Percentiles rank a stretch among this genome's conserved stretches.
Conservation (phyloP, 805 yeast genomes). For the Wickerhamiella spandovensis region DNA sequence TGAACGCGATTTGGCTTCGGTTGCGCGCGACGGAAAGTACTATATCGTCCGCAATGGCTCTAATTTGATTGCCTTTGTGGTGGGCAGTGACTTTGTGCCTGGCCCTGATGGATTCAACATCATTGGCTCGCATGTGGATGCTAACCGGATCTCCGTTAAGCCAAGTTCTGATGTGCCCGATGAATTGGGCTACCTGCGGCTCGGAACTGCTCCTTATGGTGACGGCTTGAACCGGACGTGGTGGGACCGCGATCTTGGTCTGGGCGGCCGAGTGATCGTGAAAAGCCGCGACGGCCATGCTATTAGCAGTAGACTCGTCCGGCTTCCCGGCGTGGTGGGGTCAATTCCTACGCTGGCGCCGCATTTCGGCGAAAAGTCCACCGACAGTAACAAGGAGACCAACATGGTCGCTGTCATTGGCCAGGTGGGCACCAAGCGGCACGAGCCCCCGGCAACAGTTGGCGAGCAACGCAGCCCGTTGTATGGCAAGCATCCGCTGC, state of each 20-base stretch:
- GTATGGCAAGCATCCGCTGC: constrained; percentile 51
- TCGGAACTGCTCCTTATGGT: constrained; percentile 73
- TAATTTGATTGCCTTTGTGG: constrained; percentile 51
- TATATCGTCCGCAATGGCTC: constrained; percentile 60
- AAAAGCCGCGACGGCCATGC: constrained; percentile 31
- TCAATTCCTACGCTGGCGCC: constrained; percentile 72
- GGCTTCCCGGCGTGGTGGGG: constrained; percentile 36
- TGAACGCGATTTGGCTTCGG: constrained; percentile 39
- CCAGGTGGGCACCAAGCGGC: constrained; percentile 32
- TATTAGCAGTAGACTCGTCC: constrained; percentile 20
- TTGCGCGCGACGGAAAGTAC: constrained; percentile 50
- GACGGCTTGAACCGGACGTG: constrained; percentile 50
- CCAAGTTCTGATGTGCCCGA: constrained; percentile 47
- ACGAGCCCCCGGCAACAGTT: constrained; percentile 1
- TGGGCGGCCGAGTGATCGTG: constrained; percentile 61
- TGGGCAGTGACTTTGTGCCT: constrained; percentile 56
- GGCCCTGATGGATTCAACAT: constrained; percentile 42
- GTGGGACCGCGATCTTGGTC: constrained; percentile 75
- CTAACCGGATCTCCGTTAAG: constrained; percentile 51
- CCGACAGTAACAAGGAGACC: constrained; percentile 57
- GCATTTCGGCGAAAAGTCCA: constrained; percentile 58
- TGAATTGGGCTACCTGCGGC: constrained; percentile 57
- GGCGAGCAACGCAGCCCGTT: constrained; percentile 52
- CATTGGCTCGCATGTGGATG: constrained; percentile 59
- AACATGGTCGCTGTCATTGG: constrained; percentile 67